Conservation (phyloP, 164 flowering plant species). For the Liquidambar formosana region DNA sequence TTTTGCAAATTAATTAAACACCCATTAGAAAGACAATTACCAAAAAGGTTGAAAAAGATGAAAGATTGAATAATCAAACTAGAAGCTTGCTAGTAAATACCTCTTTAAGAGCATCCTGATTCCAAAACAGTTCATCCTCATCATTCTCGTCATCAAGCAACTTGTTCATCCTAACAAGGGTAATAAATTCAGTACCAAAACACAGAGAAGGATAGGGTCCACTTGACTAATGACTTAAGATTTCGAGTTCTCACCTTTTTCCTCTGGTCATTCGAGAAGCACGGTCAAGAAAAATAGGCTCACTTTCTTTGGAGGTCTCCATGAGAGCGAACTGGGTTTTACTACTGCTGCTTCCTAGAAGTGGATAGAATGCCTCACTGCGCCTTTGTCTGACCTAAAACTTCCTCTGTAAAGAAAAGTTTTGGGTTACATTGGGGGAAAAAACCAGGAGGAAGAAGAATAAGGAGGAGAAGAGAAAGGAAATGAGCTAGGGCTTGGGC, state of each 20-base stretch:
- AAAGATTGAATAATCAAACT: too few relatives aligned
- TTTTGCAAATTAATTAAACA: neutral
- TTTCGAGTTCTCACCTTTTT: constrained; percentile 30
- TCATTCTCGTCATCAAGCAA: constrained; percentile 89
- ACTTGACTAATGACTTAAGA: neutral
- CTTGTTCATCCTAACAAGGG: constrained; percentile 64
- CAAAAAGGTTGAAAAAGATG: neutral
- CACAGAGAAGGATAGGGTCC: neutral
- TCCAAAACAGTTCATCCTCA: constrained; percentile 93
- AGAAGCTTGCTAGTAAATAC: too few relatives aligned
- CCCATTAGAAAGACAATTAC: neutral
- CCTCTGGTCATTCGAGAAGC: constrained; percentile 56
- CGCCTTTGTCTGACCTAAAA: neutral
- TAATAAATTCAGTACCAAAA: neutral
- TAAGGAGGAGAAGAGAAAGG: too few relatives aligned
- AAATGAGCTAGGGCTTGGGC: too few relatives aligned
- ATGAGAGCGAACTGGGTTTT: constrained; percentile 8
- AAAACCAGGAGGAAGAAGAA: too few relatives aligned
- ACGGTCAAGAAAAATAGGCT: constrained; percentile 45
- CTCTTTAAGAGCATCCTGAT: constrained; percentile 96
- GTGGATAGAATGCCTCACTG: neutral
- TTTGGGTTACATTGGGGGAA: too few relatives aligned
- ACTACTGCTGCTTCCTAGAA: neutral
- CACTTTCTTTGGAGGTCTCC: constrained; percentile 40
- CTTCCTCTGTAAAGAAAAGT: too few relatives aligned